Percentiles rank a stretch among this genome's conserved stretches.
Conservation (phyloP, 305 asterid species). For the Rubia tinctorum region DNA sequence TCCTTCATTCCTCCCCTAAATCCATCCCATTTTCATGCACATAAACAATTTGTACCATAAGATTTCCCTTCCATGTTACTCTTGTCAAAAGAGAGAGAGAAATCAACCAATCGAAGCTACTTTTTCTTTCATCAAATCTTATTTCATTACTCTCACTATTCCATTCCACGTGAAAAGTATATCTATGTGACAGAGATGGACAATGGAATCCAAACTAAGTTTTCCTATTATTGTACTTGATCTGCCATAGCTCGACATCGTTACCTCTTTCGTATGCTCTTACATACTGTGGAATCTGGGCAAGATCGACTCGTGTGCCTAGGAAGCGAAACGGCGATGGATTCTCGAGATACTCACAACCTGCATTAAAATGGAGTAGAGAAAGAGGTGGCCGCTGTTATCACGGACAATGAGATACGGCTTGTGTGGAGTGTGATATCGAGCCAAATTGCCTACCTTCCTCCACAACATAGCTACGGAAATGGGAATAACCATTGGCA, state of each 20-base stretch:
- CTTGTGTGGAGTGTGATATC: neutral
- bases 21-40: too few species aligned
- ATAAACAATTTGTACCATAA: too few species aligned
- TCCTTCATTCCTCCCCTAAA: too few species aligned
- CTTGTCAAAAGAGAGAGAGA: too few species aligned
- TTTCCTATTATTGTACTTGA: conserved; percentile 29
- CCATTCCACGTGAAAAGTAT: neutral
- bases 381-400: neutral
- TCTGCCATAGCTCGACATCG: conserved; percentile 83
- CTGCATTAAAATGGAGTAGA: conserved; percentile 24
- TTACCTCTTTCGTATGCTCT: conserved; percentile 62
- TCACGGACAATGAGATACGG: neutral
- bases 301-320: conserved; percentile 52
- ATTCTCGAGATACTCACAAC: conserved; percentile 26
- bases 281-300: conserved; percentile 64
- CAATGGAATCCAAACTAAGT: neutral
- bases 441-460: conserved; percentile 29
- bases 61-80: too few species aligned
- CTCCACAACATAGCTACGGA: conserved; percentile 51
- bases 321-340: conserved; percentile 30
- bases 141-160: neutral
- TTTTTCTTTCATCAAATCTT: neutral
- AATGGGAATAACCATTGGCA: conserved; percentile 84
- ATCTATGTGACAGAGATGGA: neutral
- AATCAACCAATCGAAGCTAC: too few species aligned